Evolutionary conservation across 169 alveolate species (phyloP), one percentile per base, ranked within the genome.

Genomic region (Cryptosporidium bovis): DNA sequence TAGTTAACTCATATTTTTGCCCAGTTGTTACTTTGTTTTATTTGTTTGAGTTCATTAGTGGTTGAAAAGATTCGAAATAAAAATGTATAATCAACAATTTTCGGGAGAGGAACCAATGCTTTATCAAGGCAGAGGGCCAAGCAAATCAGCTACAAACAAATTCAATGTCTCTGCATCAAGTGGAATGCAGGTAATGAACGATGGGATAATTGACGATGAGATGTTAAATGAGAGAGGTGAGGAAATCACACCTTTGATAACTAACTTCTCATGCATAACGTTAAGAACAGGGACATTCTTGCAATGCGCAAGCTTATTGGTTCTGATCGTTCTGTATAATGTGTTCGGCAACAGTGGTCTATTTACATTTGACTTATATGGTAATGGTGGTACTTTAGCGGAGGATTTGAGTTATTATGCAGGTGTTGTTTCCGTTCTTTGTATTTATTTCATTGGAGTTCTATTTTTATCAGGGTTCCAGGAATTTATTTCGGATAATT

Each of bases 61-160:
- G 10, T 40, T 8, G 4, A 40, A 3, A 40, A 8, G 4, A 40
- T 40, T 40, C 10, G 48, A 40, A 67, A 51, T 12, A 51, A 69
- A 34, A 69, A 69, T 69, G 83, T 69, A 69, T 55, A 34, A 65
- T 33, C 66, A 69, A 55, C 68, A 31, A 33, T 69, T 51, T 69
- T 55, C 83, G 3, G 83, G 83, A 1, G 83, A 69, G 67, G 83
- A 69, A 51, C 83, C 83, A n/a, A 69, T 69, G 83, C 83, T 69
- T 31, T 69, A 69, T 34, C 83, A 69, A 55, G 27, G 67, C 13
- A 69, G 68, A 24, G 83, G 83, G 0, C 51, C 67, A 69, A 69
- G 24, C 56, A 69, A 69, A n/a, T 24, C 83, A 29, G 31, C 66
- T 53, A 33, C 67, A n/a, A 55, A 34, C 29, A 65, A 69, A 31